Percentiles rank a stretch among this genome's conserved stretches.
These are phyloP conservation scores for Chrysoporthe puriensis DNA, from an alignment of 2,329 filamentous ascomycete genomes.

Conservation along the genomic window DNA sequence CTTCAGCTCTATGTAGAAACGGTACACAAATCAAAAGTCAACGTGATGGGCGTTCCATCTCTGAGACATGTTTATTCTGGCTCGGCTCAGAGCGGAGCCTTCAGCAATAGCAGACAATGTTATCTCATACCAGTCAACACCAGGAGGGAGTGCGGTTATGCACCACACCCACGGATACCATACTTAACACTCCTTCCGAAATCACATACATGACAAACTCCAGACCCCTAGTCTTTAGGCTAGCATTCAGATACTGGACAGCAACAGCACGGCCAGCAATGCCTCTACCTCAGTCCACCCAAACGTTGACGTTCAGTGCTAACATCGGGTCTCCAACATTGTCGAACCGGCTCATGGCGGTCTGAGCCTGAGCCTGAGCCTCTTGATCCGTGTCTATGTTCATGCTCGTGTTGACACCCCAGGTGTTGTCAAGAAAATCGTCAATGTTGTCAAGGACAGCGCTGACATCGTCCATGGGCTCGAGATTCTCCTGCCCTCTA, in stretches of 20 bases:
- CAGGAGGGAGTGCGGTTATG: background rate
- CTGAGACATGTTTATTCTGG: background rate
- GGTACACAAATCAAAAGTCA: background rate
- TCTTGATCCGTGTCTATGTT: constrained; percentile 41
- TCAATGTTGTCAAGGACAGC: constrained; percentile 50
- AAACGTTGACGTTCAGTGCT: constrained; percentile 22
- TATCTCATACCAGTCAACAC: background rate
- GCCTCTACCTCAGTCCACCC: constrained; percentile 16
- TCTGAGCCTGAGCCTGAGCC: constrained; percentile 17
- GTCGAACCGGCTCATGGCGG: background rate
- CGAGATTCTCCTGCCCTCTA: constrained; percentile 23
- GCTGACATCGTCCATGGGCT: constrained; percentile 47
- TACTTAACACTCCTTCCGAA: no score
- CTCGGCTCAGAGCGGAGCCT: background rate
- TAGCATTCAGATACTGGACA: background rate
- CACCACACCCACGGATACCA: background rate
- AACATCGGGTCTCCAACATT: constrained; percentile 20
- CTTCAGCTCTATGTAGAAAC: background rate
- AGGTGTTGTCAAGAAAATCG: constrained; percentile 46
- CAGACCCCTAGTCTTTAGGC: background rate
- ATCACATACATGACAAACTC: background rate
- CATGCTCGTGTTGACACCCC: constrained; percentile 38
- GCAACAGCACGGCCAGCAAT: background rate
- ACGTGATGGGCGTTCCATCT: background rate
- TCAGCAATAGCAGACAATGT: background rate